phyloP scores from a whole-genome alignment of 202 grass and related monocot species.

The Dendrocalamus latiflorus region DNA sequence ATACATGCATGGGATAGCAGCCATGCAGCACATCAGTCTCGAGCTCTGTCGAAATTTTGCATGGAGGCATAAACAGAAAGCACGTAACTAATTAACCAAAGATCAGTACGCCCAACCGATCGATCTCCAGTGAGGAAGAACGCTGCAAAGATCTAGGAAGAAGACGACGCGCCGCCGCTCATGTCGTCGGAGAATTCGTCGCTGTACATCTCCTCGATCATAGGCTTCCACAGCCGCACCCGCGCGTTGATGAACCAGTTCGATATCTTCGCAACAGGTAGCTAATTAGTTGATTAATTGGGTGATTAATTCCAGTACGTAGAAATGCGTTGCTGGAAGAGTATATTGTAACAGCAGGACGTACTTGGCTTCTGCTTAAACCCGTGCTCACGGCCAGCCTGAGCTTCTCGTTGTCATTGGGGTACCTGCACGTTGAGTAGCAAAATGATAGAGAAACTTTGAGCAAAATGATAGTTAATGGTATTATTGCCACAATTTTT shows the following conservation, averaged over 20 bases:
- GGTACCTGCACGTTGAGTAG: conserved; percentile 56
- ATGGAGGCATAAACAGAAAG: background rate
- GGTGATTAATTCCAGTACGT: background rate
- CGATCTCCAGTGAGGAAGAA: background rate
- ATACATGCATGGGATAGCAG: too few species aligned
- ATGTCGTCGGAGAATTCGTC: conserved; percentile 41
- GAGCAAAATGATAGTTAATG: too few species aligned
- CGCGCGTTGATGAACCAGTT: too few species aligned
- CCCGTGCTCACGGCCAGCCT: conserved; percentile 75
- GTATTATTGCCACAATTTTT: too few species aligned
- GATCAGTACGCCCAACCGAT: background rate
- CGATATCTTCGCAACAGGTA: conserved; percentile 34
- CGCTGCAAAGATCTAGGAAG: background rate
- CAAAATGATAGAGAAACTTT: too few species aligned
- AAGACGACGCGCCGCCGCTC: background rate
- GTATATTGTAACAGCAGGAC: background rate
- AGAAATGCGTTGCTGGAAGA: too few species aligned
- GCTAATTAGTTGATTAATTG: background rate
- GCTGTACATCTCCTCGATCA: conserved; percentile 73
- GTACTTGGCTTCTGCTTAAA: conserved; percentile 69
- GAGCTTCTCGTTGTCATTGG: conserved; percentile 80
- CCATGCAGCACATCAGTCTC: background rate
- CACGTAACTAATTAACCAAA: background rate
- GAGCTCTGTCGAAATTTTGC: background rate
- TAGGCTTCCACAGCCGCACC: conserved; percentile 76